Evolutionary conservation across 2,329 filamentous ascomycete species (phyloP).

Genomic region (Cladosporium sp.): DNA sequence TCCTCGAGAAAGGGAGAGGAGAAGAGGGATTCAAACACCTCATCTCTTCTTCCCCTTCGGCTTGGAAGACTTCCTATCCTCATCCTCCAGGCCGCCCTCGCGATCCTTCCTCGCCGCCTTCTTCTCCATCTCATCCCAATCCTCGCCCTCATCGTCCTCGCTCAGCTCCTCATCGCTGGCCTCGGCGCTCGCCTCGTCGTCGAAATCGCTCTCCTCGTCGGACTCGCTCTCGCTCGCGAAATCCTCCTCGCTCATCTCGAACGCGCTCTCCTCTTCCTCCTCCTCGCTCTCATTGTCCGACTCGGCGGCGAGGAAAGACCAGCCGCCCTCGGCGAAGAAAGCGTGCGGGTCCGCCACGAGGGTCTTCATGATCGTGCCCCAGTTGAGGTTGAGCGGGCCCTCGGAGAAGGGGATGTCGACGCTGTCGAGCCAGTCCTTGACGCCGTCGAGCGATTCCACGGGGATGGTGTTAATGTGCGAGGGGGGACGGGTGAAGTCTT

Average conservation of each 20-base stretch:
- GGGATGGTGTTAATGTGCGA: conserved; percentile 98
- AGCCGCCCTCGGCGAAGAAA: conserved; percentile 94
- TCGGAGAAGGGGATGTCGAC: conserved; percentile 93
- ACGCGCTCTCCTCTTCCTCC: conserved; percentile 79
- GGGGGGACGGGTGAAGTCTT: conserved; percentile 87
- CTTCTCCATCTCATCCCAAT: conserved; percentile 92
- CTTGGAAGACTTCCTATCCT: conserved; percentile 65
- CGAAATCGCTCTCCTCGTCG: conserved; percentile 90
- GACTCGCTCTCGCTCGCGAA: conserved; percentile 71
- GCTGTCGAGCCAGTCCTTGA: conserved; percentile 96
- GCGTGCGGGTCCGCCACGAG: conserved; percentile 88
- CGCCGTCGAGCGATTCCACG: conserved; percentile 86
- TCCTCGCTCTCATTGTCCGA: conserved; percentile 77
- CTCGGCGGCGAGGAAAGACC: conserved; percentile 86
- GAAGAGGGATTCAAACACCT: too few species aligned
- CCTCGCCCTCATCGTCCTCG: conserved; percentile 70
- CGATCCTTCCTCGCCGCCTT: conserved; percentile 68
- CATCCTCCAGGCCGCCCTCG: conserved; percentile 51
- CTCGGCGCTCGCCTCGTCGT: conserved; percentile 80
- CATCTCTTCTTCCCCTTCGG: conserved; percentile 51
- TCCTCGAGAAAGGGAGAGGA: too few species aligned
- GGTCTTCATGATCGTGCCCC: conserved; percentile 99
- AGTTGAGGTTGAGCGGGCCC: conserved; percentile 95
- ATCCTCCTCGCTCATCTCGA: conserved; percentile 85
- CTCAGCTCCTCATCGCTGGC: conserved; percentile 66